Evolutionary conservation across 2,329 filamentous ascomycete species (phyloP).

Genomic region (Pseudogymnoascus sp.): DNA sequence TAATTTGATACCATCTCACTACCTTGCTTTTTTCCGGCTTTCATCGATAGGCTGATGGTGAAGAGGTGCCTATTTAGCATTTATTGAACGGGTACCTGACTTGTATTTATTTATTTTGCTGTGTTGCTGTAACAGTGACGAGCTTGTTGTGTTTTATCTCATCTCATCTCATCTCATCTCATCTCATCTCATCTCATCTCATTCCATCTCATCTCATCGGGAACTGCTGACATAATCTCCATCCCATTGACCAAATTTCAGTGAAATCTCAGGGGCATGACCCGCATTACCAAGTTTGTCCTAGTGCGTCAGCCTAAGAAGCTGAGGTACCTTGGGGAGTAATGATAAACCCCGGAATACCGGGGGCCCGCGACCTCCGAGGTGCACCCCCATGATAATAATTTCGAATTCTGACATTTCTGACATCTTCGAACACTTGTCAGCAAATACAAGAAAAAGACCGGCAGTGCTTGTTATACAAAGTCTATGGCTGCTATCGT

Average conservation of each 20-base stretch:
- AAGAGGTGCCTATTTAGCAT: background rate
- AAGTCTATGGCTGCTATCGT: background rate
- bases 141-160: background rate
- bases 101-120: background rate
- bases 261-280: background rate
- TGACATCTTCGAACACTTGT: background rate
- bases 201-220: background rate
- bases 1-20: background rate
- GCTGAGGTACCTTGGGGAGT: background rate
- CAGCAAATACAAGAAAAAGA: background rate
- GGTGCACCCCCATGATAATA: background rate
- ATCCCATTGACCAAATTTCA: background rate
- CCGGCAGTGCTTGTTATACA: background rate
- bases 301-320: background rate
- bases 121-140: background rate
- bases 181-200: background rate
- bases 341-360: background rate
- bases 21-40: background rate
- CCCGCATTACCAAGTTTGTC: background rate
- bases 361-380: background rate
- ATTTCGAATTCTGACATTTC: background rate
- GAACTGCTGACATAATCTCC: background rate
- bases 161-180: background rate
- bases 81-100: background rate
- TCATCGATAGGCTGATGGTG: too few relatives aligned